A percentile compares a stretch with the other conserved stretches of the same genome.
These are phyloP conservation scores for Trichoderma harzianum DNA, from an alignment of 2,329 filamentous ascomycete species.

Conservation along the genomic window DNA sequence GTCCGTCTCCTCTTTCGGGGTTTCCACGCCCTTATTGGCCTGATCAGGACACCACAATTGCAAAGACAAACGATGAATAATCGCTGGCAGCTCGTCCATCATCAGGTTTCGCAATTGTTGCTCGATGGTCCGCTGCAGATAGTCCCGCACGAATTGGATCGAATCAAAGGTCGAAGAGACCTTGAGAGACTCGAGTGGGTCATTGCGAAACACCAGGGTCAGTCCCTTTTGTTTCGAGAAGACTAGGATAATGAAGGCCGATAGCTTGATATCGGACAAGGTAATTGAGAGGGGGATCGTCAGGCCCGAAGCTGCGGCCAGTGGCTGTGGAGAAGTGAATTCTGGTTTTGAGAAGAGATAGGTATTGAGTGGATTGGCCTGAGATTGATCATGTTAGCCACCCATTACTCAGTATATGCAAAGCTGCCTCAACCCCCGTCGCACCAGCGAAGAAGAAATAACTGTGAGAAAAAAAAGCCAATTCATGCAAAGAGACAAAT, in stretches of 20 bases:
- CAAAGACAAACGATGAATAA: constrained; percentile 88
- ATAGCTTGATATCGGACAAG: constrained; percentile 89
- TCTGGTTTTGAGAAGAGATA: constrained; percentile 86
- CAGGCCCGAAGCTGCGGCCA: constrained; percentile 85
- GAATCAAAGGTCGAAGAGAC: constrained; percentile 99
- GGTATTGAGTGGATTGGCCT: constrained; percentile 95
- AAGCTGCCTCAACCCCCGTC: not conserved
- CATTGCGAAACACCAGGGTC: constrained; percentile 95
- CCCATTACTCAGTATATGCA: not conserved
- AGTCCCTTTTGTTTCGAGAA: constrained; percentile 97
- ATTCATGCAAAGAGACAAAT: not conserved
- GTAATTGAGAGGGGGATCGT: constrained; percentile 98
- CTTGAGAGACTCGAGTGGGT: constrained; percentile 94
- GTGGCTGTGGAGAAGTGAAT: constrained; percentile 87
- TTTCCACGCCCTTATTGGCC: constrained; percentile 44
- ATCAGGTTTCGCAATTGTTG: constrained; percentile 87
- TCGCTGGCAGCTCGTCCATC: constrained; percentile 96
- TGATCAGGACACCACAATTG: constrained; percentile 89
- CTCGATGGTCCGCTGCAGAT: constrained; percentile 94
- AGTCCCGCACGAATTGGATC: constrained; percentile 96
- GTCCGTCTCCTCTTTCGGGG: constrained; percentile 47
- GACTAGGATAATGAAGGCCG: constrained; percentile 94
- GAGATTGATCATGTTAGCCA: constrained; percentile 20
- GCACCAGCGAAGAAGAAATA: not conserved
- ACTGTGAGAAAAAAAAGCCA: not conserved